Evolutionary conservation across 2,329 filamentous ascomycete species (phyloP).

Genomic region (Pestalotiopsis sp.): DNA sequence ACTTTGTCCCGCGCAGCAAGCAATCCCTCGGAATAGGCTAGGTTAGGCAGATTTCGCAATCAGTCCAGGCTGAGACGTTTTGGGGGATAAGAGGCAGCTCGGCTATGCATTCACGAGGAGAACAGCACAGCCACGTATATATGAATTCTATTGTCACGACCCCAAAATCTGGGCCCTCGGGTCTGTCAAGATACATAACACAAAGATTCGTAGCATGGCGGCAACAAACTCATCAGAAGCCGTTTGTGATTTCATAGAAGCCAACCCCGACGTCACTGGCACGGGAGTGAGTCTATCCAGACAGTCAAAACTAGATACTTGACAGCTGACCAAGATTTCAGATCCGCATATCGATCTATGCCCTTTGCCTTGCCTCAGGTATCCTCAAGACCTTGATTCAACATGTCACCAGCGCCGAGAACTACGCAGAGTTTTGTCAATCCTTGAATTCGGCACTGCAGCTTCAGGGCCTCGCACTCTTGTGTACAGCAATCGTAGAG

Average conservation of each 20-base stretch:
- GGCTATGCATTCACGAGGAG: too few species aligned
- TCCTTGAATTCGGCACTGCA: constrained; percentile 14
- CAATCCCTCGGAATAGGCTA: not conserved
- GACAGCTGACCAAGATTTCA: not conserved
- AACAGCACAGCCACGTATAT: too few species aligned
- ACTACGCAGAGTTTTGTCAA: constrained; percentile 17
- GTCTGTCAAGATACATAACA: too few species aligned
- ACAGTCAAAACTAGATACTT: not conserved
- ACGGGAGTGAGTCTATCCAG: constrained; percentile 9
- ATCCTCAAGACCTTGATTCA: constrained; percentile 13
- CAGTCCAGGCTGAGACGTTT: not conserved
- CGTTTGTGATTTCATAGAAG: constrained; percentile 28
- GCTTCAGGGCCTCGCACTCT: constrained; percentile 19
- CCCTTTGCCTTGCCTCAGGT: constrained; percentile 13
- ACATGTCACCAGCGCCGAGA: constrained; percentile 35
- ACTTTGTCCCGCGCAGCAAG: not conserved
- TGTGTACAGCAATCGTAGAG: constrained; percentile 18
- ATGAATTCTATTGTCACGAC: too few species aligned
- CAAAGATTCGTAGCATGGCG: not conserved
- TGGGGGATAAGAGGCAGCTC: not conserved
- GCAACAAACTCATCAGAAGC: not conserved
- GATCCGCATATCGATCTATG: constrained; percentile 18
- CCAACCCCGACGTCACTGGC: constrained; percentile 37
- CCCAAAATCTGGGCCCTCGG: too few species aligned
- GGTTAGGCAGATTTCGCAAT: not conserved